Evolutionary conservation across 371 early-diverging fungal species (phyloP).

Genomic region (Mucor irregularis): DNA sequence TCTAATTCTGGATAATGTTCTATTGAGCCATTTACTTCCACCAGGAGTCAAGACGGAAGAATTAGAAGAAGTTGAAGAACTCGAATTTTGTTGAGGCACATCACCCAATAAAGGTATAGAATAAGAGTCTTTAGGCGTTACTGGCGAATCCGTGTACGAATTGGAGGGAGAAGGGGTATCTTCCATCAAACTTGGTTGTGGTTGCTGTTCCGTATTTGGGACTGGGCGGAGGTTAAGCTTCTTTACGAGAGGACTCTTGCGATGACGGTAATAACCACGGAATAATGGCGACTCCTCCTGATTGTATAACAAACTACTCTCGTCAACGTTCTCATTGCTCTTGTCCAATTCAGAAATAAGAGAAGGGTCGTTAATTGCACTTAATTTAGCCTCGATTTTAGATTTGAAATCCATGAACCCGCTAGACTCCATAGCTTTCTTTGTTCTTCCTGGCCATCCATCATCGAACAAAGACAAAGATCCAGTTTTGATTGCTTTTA

Average conservation of each 20-base stretch:
- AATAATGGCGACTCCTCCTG: neutral
- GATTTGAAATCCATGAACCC: constrained; percentile 28
- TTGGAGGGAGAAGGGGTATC: constrained; percentile 5
- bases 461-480: constrained; percentile 13
- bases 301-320: neutral
- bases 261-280: constrained; percentile 16
- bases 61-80: neutral
- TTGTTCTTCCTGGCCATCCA: constrained; percentile 29
- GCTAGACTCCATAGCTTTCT: constrained; percentile 12
- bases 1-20: constrained; percentile 6
- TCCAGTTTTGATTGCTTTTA: neutral
- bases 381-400: constrained; percentile 23
- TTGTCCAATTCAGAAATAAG: constrained; percentile 14
- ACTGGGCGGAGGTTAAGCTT: constrained; percentile 15
- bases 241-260: constrained; percentile 21
- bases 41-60: neutral
- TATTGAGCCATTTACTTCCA: constrained; percentile 1
- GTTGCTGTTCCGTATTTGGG: neutral
- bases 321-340: neutral
- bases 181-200: constrained; percentile 2
- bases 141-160: constrained; percentile 11
- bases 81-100: too few species aligned
- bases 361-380: constrained; percentile 19
- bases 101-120: neutral
- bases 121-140: constrained; percentile 9